Evolutionary conservation across 2,329 filamentous ascomycete genomes (phyloP), one percentile per base, ranked within the genome.

Genomic region (Trichoderma oligosporum): DNA sequence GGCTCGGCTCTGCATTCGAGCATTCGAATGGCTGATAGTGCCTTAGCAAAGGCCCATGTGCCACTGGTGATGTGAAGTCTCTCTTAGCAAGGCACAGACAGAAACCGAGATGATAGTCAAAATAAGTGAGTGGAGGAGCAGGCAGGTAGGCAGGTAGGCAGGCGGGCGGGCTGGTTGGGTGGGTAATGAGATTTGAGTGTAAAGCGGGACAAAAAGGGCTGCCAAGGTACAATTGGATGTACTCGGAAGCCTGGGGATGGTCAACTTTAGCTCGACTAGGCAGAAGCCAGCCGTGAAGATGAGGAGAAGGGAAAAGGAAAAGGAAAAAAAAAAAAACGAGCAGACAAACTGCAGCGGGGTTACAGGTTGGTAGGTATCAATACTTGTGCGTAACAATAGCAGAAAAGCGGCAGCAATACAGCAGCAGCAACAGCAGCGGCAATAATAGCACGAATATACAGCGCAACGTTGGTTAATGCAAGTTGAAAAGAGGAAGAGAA

Each of bases 1-100:
- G 68, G 64, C 65, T 67, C 71, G 58, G 67, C 63, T 63, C 70
- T 76, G 62, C 72, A 69, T 61, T 81, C 78, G 64, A 72, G 73
- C 80, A 82, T 82, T 65, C 64, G 64, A 8, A 57, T 35, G 46
- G 44, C 39, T 57, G 46, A 33, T 22, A 41, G 47, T 52, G 54
- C 53, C 57, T 63, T 45, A 59, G 25, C 48, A 63, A 64, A 63
- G 63, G 65, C 66, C 64, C 68, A 70, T 61, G 49, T 39, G 57
- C 47, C 36, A 45, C 2, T 18, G 53, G 45, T 45, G 36, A 58
- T 54, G 48, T 12, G 25, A 31, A 25, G 14, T 52, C 11, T 55
- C 42, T 36, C 36, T 49, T 9, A 22, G 25, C 57, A 46, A 38
- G n/a, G n/a, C 39, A 16, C 53, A 59, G 29, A 44, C 27, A 38